Conservation (phyloP, 495 filamentous ascomycete genomes). For the Darksidea phi region DNA sequence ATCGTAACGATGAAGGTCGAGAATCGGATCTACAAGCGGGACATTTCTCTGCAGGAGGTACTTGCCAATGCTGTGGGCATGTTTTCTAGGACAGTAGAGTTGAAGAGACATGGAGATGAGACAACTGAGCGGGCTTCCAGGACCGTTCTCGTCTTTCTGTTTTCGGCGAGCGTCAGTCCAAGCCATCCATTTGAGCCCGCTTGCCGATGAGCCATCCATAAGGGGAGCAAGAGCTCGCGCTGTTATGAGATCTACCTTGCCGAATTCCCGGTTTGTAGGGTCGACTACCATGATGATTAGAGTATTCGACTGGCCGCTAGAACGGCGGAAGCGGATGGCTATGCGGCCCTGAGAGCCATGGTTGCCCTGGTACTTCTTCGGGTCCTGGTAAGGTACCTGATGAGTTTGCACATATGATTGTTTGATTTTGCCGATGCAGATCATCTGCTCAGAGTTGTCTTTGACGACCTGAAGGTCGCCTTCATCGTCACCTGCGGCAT, state of each 20-base stretch:
- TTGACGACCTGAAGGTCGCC: constrained; percentile 54
- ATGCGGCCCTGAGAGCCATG: constrained; percentile 66
- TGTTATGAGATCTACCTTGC: constrained; percentile 67
- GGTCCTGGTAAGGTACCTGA: constrained; percentile 63
- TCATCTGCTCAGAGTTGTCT: constrained; percentile 53
- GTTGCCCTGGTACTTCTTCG: constrained; percentile 54
- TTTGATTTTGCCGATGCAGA: constrained; percentile 83
- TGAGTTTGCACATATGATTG: constrained; percentile 66
- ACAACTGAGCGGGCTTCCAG: constrained; percentile 54
- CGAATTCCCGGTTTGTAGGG: constrained; percentile 66
- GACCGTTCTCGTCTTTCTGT: constrained; percentile 51
- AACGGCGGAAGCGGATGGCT: constrained; percentile 63
- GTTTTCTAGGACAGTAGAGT: constrained; percentile 74
- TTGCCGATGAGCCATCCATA: constrained; percentile 58
- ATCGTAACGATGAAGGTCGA: constrained; percentile 19
- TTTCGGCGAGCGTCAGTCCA: constrained; percentile 63
- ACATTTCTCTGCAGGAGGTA: constrained; percentile 63
- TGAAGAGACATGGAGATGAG: constrained; percentile 64
- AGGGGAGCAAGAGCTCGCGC: constrained; percentile 66
- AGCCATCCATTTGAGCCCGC: constrained; percentile 64
- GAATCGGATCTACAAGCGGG: constrained; percentile 52
- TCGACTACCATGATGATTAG: constrained; percentile 68
- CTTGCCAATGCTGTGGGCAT: constrained; percentile 60
- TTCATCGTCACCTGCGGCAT: constrained; percentile 11
- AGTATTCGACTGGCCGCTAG: constrained; percentile 47